Percentiles rank a stretch among this genome's conserved stretches.
phyloP scores from a whole-genome alignment of 768 basidiomycete species.

The Clavulina sp. region DNA sequence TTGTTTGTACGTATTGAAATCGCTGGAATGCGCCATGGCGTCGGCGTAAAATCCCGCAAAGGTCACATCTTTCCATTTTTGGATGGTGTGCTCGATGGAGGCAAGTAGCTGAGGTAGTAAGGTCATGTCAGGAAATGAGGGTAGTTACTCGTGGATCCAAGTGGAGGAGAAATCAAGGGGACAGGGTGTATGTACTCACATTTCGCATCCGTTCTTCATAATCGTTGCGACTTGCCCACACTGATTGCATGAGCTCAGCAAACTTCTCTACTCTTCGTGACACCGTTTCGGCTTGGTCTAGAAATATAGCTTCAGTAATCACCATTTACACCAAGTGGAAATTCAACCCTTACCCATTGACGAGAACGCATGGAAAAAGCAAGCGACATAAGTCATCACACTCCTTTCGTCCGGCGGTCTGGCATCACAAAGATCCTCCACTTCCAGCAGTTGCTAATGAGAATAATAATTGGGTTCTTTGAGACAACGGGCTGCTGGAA shows the following conservation, averaged over 20 bases:
- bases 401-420: constrained; percentile 85
- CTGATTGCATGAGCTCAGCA: constrained; percentile 84
- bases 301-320: background rate
- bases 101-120: constrained; percentile 24
- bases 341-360: constrained; percentile 59
- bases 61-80: constrained; percentile 45
- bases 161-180: background rate
- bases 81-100: constrained; percentile 47
- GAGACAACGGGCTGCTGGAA: background rate
- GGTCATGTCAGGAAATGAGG: background rate
- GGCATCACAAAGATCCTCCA: constrained; percentile 82
- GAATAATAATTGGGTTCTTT: background rate
- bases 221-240: constrained; percentile 76
- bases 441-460: constrained; percentile 78
- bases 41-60: constrained; percentile 66
- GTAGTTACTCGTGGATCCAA: background rate
- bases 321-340: too few species aligned
- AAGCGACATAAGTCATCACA: constrained; percentile 96
- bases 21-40: constrained; percentile 56
- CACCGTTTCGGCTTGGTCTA: constrained; percentile 91
- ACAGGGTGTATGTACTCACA: constrained; percentile 29
- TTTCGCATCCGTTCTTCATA: constrained; percentile 73
- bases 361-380: constrained; percentile 95
- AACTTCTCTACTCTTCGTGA: constrained; percentile 90
- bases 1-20: constrained; percentile 67